Evolutionary conservation across 306 rosid species (phyloP), one percentile per base, ranked within the genome.

Genomic region (Canavalia gladiata): DNA sequence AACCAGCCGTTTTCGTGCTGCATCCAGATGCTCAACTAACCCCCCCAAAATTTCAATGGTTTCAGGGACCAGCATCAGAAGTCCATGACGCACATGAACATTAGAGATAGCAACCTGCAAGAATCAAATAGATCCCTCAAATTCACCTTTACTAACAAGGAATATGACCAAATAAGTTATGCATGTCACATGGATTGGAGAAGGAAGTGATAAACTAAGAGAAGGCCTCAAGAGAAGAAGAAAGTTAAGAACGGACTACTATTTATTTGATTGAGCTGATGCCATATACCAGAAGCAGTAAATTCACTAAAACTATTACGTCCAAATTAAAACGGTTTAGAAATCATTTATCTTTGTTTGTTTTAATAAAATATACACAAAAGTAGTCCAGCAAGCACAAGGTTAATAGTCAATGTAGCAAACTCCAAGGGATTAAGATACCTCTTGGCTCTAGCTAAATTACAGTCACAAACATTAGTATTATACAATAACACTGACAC

Each of bases 61-160:
- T 82, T 95, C 96, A 56, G 99, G 98, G 55, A 91, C 97, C 88
- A 95, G 89, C 96, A 93, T 79, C 79, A 95, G 85, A 77, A 95
- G 90, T 58, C 99, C 99, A 66, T 43, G 99, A 33, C 94, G 93
- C 81, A 95, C 85, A 76, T 84, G 90, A 76, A 90, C 91, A 81
- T 90, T 91, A 81, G 89, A 84, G 82, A 93, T 81, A 56, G 81
- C 92, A 80, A 95, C 96, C 99, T 93, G 84, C 66, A 69, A 33
- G 78, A 74, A 73, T 68, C 72, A 59, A 78, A 75, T 54, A 66
- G 78, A 82, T 72, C 79, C 62, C 74, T 81, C 64, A 74, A 78
- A 77, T 75, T 33, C 67, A 80, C 46, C 30, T 57, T 72, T 58
- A 34, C 49, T 52, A 29, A 18, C 33, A 65, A 50, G 43, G 50